phyloP scores from a whole-genome alignment of 2,329 filamentous ascomycete genomes.

The Trichoderma polysporum region DNA sequence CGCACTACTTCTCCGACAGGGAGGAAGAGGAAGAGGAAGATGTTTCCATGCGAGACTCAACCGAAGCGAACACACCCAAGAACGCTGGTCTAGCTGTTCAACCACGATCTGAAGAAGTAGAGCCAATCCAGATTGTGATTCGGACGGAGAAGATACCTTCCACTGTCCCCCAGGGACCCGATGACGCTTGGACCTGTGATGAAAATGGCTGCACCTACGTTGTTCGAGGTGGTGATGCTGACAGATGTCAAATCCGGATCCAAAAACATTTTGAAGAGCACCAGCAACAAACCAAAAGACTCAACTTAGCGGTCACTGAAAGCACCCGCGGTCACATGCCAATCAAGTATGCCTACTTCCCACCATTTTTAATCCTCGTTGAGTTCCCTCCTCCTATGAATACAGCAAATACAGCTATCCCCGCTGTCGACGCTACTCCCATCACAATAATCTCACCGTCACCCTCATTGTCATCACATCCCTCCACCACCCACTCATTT shows the following conservation, averaged over 20 bases:
- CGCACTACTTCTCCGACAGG: conserved; percentile 34
- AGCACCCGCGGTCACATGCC: conserved; percentile 54
- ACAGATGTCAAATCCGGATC: conserved; percentile 56
- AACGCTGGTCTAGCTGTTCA: conserved; percentile 26
- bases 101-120: conserved; percentile 23
- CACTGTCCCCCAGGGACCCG: conserved; percentile 51
- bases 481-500: neutral
- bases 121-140: conserved; percentile 45
- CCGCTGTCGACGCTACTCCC: neutral
- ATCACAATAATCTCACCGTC: conserved; percentile 14
- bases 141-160: conserved; percentile 52
- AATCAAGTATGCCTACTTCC: conserved; percentile 52
- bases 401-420: conserved; percentile 1
- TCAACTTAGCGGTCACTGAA: conserved; percentile 56
- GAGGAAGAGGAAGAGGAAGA: conserved; percentile 40
- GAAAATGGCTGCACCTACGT: conserved; percentile 63
- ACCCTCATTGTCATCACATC: conserved; percentile 11
- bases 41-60: conserved; percentile 35
- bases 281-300: conserved; percentile 52
- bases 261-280: conserved; percentile 61
- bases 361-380: conserved; percentile 36
- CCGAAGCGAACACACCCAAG: conserved; percentile 23
- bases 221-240: conserved; percentile 60
- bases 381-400: conserved; percentile 23
- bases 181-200: conserved; percentile 66